These are phyloP conservation scores for Stachybotrys chartarum DNA, from an alignment of 2,329 filamentous ascomycete species.

Conservation along the genomic window DNA sequence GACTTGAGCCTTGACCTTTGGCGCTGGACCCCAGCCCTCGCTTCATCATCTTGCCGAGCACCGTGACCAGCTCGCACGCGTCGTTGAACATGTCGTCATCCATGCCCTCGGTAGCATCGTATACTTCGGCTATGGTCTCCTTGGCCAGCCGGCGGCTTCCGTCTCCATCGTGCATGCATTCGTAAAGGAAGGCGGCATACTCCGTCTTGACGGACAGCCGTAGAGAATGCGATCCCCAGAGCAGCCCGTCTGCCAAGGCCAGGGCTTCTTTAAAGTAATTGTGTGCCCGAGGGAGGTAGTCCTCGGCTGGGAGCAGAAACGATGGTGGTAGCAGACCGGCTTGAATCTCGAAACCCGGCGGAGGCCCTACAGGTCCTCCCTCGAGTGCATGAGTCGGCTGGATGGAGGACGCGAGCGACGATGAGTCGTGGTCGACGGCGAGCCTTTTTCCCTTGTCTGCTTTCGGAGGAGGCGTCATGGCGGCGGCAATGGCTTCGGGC, in stretches of 20 bases:
- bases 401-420: slow-evolving; percentile 35
- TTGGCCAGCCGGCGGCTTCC: slow-evolving; percentile 71
- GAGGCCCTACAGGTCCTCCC: slow-evolving; percentile 50
- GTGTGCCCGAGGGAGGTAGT: slow-evolving; percentile 79
- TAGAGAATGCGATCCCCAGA: slow-evolving; percentile 85
- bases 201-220: slow-evolving; percentile 87
- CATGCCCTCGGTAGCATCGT: slow-evolving; percentile 85
- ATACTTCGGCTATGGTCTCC: slow-evolving; percentile 81
- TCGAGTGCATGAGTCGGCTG: slow-evolving; percentile 44
- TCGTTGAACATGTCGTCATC: slow-evolving; percentile 94
- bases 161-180: slow-evolving; percentile 79
- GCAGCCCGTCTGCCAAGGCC: slow-evolving; percentile 62
- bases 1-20: slow-evolving; percentile 23
- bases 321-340: slow-evolving; percentile 45
- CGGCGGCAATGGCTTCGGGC: slow-evolving; percentile 33
- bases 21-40: slow-evolving; percentile 47
- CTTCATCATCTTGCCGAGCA: slow-evolving; percentile 84
- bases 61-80: slow-evolving; percentile 78
- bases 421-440: slow-evolving; percentile 32
- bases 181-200: slow-evolving; percentile 87
- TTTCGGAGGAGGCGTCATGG: slow-evolving; percentile 23
- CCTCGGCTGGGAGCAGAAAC: slow-evolving; percentile 69
- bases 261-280: slow-evolving; percentile 75
- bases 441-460: slow-evolving; percentile 43
- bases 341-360: slow-evolving; percentile 44